Base-by-base conservation (phyloP, 2,329 filamentous ascomycete species). In the Ascochyta lentis region DNA sequence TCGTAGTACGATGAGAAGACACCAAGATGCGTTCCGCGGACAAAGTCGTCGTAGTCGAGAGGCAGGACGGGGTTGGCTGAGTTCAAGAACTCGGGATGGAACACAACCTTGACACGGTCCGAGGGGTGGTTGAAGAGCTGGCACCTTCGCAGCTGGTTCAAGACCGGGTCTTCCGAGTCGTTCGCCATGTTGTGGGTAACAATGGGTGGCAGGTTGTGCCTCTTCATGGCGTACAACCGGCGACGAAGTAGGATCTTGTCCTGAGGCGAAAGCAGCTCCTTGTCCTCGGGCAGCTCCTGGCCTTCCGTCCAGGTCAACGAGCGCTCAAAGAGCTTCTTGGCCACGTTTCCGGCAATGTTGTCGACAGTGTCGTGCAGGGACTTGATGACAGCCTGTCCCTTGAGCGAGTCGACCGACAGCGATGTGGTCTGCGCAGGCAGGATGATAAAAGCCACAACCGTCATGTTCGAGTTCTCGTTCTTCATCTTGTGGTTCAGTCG, bases 131-230 rank as follows among this genome's bases (percentile, higher is more conserved):
- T 99, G 84, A 98, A 98, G 22, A 99, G 88, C 77, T 98, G 91
- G 47, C 97, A 96, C 39, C 95, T 88, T 45, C 95, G 90, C 70
- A 99, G 90, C 79, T 98, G 95, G 82, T 96, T 96, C 60, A 99
- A 81, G 45, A 99, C 91, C 1, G 94, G 95, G 68, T 99, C 95
- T 67, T 97, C 94, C 35, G 84, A 77, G 76, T 98, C 94, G 72
- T 96, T 97, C 67, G 91, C 80, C 94, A 99, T 97, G 83, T 99
- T 98, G 83, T 99, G 95, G 4, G 95, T 99, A 57, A 98, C 94
- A 71, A 99, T 96, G 0, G 95, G 95, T 4, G 95, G 95, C 27
- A 98, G 85, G 35, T 86, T 87, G 75, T 92, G 85, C 49, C 95
- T 86, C 83, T 98, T 98, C 92, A 98, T 97, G 59, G 93, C 95